A percentile compares a stretch with the other conserved stretches of the same genome.
phyloP scores from a whole-genome alignment of 768 basidiomycete species.

The Hygrocybe coccinea region DNA sequence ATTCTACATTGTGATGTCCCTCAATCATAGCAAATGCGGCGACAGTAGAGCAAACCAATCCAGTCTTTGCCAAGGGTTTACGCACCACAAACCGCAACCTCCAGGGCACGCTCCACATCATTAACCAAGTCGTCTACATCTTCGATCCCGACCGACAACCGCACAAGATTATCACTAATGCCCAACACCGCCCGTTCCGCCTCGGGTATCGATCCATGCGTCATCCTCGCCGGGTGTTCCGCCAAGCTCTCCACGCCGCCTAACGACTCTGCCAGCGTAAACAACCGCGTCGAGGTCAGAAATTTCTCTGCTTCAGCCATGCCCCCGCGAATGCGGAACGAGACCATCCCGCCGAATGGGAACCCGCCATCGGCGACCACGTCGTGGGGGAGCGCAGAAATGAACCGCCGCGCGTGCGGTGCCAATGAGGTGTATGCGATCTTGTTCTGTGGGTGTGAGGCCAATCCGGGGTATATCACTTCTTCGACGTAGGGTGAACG shows the following conservation, averaged over 20 bases:
- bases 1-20: too few relatives aligned
- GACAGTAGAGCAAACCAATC: too few relatives aligned
- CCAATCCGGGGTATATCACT: constrained; percentile 84
- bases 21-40: too few relatives aligned
- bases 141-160: constrained; percentile 86
- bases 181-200: constrained; percentile 65
- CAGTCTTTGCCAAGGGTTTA: too few relatives aligned
- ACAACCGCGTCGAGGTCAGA: constrained; percentile 58
- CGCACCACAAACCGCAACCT: not conserved
- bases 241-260: constrained; percentile 92
- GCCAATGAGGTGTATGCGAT: constrained; percentile 61
- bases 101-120: constrained; percentile 65
- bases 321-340: constrained; percentile 65
- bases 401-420: constrained; percentile 64
- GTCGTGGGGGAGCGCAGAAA: constrained; percentile 34
- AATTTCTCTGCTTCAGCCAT: constrained; percentile 58
- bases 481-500: constrained; percentile 57
- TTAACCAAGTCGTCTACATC: constrained; percentile 75
- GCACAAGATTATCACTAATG: constrained; percentile 70
- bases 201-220: constrained; percentile 72
- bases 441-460: constrained; percentile 58
- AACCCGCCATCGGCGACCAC: constrained; percentile 47
- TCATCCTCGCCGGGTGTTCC: constrained; percentile 86
- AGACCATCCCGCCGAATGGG: constrained; percentile 89
- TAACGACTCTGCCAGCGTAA: constrained; percentile 80